Conservation (phyloP, 2,329 filamentous ascomycete species). For the Sporothrix globosa region DNA sequence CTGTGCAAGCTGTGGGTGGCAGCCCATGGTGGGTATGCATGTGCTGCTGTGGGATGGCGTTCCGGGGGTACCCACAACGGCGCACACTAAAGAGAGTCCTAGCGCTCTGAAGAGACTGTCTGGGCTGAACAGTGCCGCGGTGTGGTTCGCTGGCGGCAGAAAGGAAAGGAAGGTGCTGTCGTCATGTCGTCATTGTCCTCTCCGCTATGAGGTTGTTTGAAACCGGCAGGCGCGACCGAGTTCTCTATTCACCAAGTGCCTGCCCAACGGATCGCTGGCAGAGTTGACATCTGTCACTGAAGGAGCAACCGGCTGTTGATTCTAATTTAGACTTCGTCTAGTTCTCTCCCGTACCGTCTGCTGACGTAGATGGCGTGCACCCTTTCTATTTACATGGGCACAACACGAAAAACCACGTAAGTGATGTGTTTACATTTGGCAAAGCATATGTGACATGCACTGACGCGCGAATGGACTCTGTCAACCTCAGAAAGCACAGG, state of each 20-base stretch:
- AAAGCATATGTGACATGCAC: neutral
- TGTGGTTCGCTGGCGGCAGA: slow-evolving; percentile 5
- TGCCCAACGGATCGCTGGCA: neutral
- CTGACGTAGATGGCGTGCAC: neutral
- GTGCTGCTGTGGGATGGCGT: slow-evolving; percentile 26
- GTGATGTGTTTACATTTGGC: neutral
- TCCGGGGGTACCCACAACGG: slow-evolving; percentile 30
- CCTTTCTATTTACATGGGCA: neutral
- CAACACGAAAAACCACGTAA: neutral
- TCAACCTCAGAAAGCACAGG: slow-evolving; percentile 2
- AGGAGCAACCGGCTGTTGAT: neutral
- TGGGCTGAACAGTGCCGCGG: slow-evolving; percentile 7
- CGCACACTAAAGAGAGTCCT: slow-evolving; percentile 19
- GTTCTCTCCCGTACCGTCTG: neutral
- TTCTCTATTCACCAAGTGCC: neutral
- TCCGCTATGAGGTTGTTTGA: neutral
- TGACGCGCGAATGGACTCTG: neutral
- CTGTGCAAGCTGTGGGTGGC: slow-evolving; percentile 1
- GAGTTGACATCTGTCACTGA: slow-evolving; percentile 7
- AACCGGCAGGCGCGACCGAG: slow-evolving; percentile 19
- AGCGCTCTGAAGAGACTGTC: neutral
- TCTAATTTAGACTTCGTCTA: neutral
- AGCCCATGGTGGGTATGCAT: slow-evolving; percentile 10
- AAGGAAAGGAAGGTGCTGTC: slow-evolving; percentile 24
- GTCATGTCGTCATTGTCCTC: slow-evolving; percentile 23